Evolutionary conservation across 805 yeast species (phyloP).

Genomic region (Candida easanensis): DNA sequence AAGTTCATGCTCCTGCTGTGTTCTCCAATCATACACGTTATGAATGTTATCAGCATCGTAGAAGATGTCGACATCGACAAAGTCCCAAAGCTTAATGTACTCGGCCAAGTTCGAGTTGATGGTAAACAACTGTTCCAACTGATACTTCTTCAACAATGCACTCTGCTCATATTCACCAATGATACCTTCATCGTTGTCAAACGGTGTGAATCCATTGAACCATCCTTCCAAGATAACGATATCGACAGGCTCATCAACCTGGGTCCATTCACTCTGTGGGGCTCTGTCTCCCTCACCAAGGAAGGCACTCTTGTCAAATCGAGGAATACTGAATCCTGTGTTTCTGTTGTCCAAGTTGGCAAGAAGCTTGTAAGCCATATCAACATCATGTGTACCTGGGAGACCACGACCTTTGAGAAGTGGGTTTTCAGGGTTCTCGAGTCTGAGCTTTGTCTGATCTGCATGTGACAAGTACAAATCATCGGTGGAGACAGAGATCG

Average conservation of each 20-base stretch:
- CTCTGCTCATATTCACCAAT: conserved; percentile 18
- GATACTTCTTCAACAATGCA: conserved; percentile 28
- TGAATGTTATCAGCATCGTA: conserved; percentile 56
- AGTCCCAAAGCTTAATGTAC: conserved; percentile 55
- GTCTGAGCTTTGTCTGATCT: conserved; percentile 52
- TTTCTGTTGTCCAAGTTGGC: conserved; percentile 28
- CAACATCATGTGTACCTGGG: conserved; percentile 90
- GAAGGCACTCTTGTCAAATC: conserved; percentile 72
- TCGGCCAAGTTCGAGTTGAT: conserved; percentile 51
- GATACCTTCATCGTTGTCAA: conserved; percentile 29
- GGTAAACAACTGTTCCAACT: conserved; percentile 26
- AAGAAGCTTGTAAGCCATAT: conserved; percentile 32
- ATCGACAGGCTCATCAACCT: conserved; percentile 42
- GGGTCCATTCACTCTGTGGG: conserved; percentile 37
- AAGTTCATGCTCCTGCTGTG: conserved; percentile 61
- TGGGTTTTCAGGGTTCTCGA: conserved; percentile 41
- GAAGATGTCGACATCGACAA: conserved; percentile 59
- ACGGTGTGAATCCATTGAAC: conserved; percentile 75
- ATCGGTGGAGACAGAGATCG: conserved; percentile 69
- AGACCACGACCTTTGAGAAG: conserved; percentile 78
- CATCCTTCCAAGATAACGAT: conserved; percentile 88
- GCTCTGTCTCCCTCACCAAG: conserved; percentile 79
- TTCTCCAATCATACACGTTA: conserved; percentile 77
- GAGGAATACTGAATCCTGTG: conserved; percentile 45
- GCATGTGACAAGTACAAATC: conserved; percentile 74